Conservation (phyloP, 306 rosid species). For the Sophora flavescens region DNA sequence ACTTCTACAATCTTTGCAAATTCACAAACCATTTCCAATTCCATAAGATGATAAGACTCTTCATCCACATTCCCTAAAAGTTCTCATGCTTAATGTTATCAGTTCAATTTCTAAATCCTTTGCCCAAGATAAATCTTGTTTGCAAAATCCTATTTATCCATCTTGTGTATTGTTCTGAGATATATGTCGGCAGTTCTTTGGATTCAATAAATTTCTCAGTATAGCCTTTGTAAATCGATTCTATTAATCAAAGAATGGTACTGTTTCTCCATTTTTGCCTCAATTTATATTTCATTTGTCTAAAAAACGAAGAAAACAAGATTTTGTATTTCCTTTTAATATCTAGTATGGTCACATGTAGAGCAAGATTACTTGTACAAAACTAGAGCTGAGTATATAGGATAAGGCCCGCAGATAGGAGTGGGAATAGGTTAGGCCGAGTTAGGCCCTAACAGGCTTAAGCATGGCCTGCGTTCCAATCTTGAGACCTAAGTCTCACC, state of each 20-base stretch:
- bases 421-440: no score
- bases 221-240: background rate
- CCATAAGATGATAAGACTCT: background rate
- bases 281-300: background rate
- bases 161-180: background rate
- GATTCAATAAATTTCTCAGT: background rate
- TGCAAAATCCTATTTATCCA: background rate
- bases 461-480: no score
- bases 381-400: no score
- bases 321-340: no score
- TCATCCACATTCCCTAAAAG: background rate
- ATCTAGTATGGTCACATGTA: no score
- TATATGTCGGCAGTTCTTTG: background rate
- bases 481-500: no score
- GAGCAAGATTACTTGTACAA: no score
- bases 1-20: conserved; percentile 20
- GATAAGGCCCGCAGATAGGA: no score
- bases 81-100: background rate
- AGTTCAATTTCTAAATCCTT: background rate
- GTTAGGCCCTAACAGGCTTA: no score
- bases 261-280: background rate
- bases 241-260: background rate
- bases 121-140: no score
- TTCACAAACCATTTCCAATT: conserved; percentile 36
- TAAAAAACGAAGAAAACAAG: no score